Evolutionary conservation across 2,329 filamentous ascomycete genomes (phyloP).

Genomic region (Pseudovirgaria hyperparasitica): DNA sequence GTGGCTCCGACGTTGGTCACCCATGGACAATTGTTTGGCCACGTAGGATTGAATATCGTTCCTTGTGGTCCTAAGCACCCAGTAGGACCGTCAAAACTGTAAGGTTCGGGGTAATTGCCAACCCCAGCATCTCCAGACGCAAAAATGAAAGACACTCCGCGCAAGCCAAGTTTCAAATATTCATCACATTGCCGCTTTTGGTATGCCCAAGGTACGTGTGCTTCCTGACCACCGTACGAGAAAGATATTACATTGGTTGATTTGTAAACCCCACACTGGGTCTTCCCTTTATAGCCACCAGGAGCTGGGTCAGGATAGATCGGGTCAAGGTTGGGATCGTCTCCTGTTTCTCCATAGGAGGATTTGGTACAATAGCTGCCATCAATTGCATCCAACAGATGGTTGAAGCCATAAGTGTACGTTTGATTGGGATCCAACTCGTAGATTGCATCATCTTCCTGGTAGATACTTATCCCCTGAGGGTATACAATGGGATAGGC

Average conservation of each 20-base stretch:
- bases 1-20: conserved; percentile 16
- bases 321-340: conserved; percentile 36
- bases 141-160: conserved; percentile 33
- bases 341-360: conserved; percentile 35
- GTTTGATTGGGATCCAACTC: conserved; percentile 18
- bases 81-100: conserved; percentile 3
- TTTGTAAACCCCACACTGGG: conserved; percentile 36
- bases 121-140: conserved; percentile 35
- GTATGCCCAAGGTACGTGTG: conserved; percentile 40
- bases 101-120: conserved; percentile 6
- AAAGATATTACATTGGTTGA: conserved; percentile 46
- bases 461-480: conserved; percentile 3
- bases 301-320: conserved; percentile 35
- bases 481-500: conserved; percentile 5
- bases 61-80: conserved; percentile 13
- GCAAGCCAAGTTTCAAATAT: conserved; percentile 29
- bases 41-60: conserved; percentile 12
- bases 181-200: conserved; percentile 35
- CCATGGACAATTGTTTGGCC: conserved; percentile 16
- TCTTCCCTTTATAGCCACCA: conserved; percentile 37
- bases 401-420: conserved; percentile 6
- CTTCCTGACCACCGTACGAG: conserved; percentile 43
- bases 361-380: conserved; percentile 37
- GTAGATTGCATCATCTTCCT: conserved; percentile 4
- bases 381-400: conserved; percentile 32